A percentile compares a stretch with the other conserved stretches of the same genome.
Evolutionary conservation across 768 basidiomycete species (phyloP).

Genomic region (Mycena capillaripes): DNA sequence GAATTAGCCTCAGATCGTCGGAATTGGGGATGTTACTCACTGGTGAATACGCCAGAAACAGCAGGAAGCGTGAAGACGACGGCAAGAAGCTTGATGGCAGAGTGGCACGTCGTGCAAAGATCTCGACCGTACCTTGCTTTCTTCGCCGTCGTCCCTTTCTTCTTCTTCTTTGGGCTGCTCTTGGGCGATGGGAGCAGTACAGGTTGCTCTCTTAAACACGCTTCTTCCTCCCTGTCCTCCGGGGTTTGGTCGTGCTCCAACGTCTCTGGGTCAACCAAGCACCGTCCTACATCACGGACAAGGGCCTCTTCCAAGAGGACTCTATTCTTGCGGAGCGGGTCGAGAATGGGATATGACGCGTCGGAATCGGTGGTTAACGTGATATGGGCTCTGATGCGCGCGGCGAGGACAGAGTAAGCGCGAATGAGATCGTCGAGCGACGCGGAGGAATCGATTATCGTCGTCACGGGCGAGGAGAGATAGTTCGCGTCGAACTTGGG

Average conservation of each 20-base stretch:
- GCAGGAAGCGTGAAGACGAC: constrained; percentile 73
- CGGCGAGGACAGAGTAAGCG: constrained; percentile 79
- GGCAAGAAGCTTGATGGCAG: constrained; percentile 75
- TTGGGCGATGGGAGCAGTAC: constrained; percentile 75
- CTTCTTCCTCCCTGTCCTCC: constrained; percentile 41
- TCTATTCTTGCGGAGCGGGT: constrained; percentile 72
- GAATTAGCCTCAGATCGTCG: constrained; percentile 31
- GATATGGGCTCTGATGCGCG: constrained; percentile 69
- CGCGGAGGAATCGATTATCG: constrained; percentile 65
- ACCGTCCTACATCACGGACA: constrained; percentile 77
- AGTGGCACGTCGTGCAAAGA: constrained; percentile 79
- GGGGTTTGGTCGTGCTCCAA: constrained; percentile 35
- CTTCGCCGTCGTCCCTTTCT: constrained; percentile 80
- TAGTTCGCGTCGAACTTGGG: constrained; percentile 76
- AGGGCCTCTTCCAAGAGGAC: constrained; percentile 68
- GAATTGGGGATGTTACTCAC: constrained; percentile 52
- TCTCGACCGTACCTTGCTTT: constrained; percentile 87
- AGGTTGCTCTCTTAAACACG: constrained; percentile 45
- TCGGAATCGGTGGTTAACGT: constrained; percentile 63
- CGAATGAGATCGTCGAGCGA: constrained; percentile 74
- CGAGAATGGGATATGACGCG: constrained; percentile 79
- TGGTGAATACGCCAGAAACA: constrained; percentile 70
- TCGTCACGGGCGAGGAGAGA: constrained; percentile 73
- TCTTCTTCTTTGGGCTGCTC: constrained; percentile 76
- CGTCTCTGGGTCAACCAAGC: constrained; percentile 68